Evolutionary conservation across 805 yeast genomes (phyloP).

Genomic region (Candida ovalis): DNA sequence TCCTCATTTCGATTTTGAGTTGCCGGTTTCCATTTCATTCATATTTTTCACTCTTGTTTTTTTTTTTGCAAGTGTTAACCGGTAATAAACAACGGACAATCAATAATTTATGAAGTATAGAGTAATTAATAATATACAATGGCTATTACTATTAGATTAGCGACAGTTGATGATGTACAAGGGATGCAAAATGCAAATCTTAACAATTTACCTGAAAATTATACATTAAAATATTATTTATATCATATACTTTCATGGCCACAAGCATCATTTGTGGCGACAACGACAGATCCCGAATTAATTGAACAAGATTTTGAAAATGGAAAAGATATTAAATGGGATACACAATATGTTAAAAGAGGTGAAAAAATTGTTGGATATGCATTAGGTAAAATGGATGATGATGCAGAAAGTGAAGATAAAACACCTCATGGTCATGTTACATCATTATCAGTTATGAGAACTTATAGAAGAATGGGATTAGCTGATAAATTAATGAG

Average conservation of each 20-base stretch:
- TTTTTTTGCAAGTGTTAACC: no score
- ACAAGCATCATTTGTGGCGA: constrained; percentile 93
- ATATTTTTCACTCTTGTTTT: no score
- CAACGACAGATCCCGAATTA: constrained; percentile 56
- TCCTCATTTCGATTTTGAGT: no score
- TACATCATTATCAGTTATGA: constrained; percentile 90
- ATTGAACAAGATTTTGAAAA: constrained; percentile 21
- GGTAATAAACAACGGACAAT: no score
- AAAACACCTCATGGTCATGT: constrained; percentile 86
- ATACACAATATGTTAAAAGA: constrained; percentile 50
- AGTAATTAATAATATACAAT: constrained; percentile 36
- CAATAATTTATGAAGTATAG: no score
- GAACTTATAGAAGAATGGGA: constrained; percentile 94
- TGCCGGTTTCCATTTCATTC: no score
- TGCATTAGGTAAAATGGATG: constrained; percentile 95
- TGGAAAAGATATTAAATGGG: constrained; percentile 19
- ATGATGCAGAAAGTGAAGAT: constrained; percentile 64
- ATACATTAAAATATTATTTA: constrained; percentile 86
- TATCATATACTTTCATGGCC: constrained; percentile 97
- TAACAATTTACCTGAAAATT: constrained; percentile 91
- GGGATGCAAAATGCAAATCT: constrained; percentile 95
- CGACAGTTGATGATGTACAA: constrained; percentile 80
- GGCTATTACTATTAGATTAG: constrained; percentile 87
- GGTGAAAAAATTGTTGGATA: constrained; percentile 92
- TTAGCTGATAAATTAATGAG: constrained; percentile 89